A percentile compares a stretch with the other conserved stretches of the same genome.
phyloP scores from a whole-genome alignment of 1,284 basidiomycete species.

The Fomitopsis betulina region DNA sequence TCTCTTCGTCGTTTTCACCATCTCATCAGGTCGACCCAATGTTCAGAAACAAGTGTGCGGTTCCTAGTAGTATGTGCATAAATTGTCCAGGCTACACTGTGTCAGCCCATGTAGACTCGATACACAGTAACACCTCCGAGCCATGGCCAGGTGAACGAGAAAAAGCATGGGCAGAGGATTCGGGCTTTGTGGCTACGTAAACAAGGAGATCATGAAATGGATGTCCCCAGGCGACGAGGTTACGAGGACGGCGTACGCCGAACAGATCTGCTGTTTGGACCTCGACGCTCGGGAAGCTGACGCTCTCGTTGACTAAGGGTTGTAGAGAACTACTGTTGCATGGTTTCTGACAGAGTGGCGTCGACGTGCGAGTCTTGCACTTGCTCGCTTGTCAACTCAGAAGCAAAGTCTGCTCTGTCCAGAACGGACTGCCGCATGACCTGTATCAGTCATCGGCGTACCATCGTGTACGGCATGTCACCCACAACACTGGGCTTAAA shows the following conservation, averaged over 20 bases:
- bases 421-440: slow-evolving; percentile 67
- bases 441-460: background rate
- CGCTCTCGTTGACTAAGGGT: slow-evolving; percentile 75
- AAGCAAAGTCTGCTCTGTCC: slow-evolving; percentile 89
- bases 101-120: slow-evolving; percentile 3
- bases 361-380: slow-evolving; percentile 93
- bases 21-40: no score
- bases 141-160: background rate
- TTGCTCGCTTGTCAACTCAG: slow-evolving; percentile 91
- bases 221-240: background rate
- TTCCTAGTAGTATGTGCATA: background rate
- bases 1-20: no score
- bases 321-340: slow-evolving; percentile 92
- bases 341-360: slow-evolving; percentile 88
- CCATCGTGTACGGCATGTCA: background rate
- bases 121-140: slow-evolving; percentile 5
- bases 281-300: slow-evolving; percentile 48
- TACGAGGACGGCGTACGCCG: background rate
- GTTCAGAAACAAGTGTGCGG: no score
- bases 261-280: slow-evolving; percentile 25
- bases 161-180: background rate
- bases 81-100: slow-evolving; percentile 7
- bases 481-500: slow-evolving; percentile 96
- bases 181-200: background rate
- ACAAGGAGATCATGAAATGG: background rate